Percentiles rank a stretch among this genome's conserved stretches.
Conservation (phyloP, 2,329 filamentous ascomycete species). For the Geosmithia putterillii region DNA sequence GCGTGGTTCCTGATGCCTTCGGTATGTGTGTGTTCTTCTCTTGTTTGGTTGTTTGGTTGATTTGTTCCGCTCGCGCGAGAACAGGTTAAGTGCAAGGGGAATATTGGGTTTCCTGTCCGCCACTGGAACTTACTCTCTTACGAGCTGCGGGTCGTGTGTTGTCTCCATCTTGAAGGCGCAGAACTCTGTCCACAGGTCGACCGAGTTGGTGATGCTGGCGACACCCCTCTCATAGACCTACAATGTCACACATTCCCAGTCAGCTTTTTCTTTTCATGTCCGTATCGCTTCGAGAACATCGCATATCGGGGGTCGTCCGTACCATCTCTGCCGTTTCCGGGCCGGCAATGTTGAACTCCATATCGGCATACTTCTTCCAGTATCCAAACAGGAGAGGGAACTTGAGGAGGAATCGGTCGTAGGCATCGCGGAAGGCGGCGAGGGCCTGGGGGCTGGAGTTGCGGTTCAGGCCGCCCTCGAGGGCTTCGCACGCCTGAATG, state of each 20-base stretch:
- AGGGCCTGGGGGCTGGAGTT: slow-evolving; percentile 95
- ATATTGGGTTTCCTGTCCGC: slow-evolving; percentile 3
- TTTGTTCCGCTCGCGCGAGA: background rate
- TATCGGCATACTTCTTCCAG: slow-evolving; percentile 98
- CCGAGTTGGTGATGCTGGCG: slow-evolving; percentile 82
- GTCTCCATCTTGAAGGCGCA: slow-evolving; percentile 98
- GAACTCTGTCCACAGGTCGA: slow-evolving; percentile 95
- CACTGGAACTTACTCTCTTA: slow-evolving; percentile 93
- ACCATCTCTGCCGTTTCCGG: slow-evolving; percentile 98
- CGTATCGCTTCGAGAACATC: background rate
- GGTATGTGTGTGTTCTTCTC: background rate
- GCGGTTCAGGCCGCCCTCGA: slow-evolving; percentile 88
- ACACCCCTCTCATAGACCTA: slow-evolving; percentile 93
- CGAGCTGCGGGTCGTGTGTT: slow-evolving; percentile 83
- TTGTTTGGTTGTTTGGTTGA: background rate
- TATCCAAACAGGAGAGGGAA: slow-evolving; percentile 95
- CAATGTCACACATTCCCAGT: background rate
- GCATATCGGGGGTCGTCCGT: slow-evolving; percentile 4
- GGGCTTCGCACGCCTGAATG: slow-evolving; percentile 65
- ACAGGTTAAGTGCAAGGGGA: slow-evolving; percentile 4
- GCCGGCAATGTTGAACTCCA: slow-evolving; percentile 93
- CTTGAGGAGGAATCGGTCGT: slow-evolving; percentile 86
- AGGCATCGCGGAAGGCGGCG: slow-evolving; percentile 72
- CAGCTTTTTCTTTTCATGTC: background rate
- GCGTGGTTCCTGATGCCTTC: background rate